Evolutionary conservation across 257 asterid species (phyloP).

Genomic region (Verbena officinalis): DNA sequence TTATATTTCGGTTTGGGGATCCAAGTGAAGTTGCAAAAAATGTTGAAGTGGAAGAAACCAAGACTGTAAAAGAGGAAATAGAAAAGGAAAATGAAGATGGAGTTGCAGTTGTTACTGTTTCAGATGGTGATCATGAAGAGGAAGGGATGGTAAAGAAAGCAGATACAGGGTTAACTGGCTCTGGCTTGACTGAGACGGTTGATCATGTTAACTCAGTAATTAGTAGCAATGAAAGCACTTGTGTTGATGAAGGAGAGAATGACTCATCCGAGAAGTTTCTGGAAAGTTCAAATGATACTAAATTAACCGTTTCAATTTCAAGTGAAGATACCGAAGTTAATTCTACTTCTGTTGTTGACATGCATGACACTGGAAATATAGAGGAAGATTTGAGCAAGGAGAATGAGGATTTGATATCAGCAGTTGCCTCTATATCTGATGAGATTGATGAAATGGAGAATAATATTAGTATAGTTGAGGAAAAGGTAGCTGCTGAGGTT

Average conservation of each 20-base stretch:
- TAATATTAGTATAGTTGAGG: neutral
- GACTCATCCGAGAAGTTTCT: constrained; percentile 29
- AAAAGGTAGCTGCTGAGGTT: neutral
- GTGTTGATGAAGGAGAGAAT: constrained; percentile 28
- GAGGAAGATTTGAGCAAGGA: constrained; percentile 6
- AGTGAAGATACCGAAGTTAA: constrained; percentile 18
- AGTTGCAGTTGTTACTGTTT: constrained; percentile 34
- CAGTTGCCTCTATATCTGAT: too few relatives aligned
- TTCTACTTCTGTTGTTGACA: constrained; percentile 15
- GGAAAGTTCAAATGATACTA: constrained; percentile 31
- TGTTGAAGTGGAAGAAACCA: constrained; percentile 42
- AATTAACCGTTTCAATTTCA: constrained; percentile 31
- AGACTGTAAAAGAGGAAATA: constrained; percentile 30
- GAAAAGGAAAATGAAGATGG: constrained; percentile 35
- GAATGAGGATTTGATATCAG: neutral
- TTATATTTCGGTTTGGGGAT: constrained; percentile 81
- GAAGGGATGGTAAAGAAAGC: constrained; percentile 34
- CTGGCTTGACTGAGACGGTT: constrained; percentile 29
- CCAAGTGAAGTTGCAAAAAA: constrained; percentile 49
- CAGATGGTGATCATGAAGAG: constrained; percentile 38
- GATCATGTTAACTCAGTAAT: constrained; percentile 32
- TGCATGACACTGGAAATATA: neutral
- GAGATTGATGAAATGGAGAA: neutral
- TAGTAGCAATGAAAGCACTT: constrained; percentile 16
- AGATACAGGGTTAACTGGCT: constrained; percentile 26